A percentile compares a stretch with the other conserved stretches of the same genome.
These are phyloP conservation scores for Psilocybe cyanescens DNA, from an alignment of 768 basidiomycete species.

Conservation along the genomic window DNA sequence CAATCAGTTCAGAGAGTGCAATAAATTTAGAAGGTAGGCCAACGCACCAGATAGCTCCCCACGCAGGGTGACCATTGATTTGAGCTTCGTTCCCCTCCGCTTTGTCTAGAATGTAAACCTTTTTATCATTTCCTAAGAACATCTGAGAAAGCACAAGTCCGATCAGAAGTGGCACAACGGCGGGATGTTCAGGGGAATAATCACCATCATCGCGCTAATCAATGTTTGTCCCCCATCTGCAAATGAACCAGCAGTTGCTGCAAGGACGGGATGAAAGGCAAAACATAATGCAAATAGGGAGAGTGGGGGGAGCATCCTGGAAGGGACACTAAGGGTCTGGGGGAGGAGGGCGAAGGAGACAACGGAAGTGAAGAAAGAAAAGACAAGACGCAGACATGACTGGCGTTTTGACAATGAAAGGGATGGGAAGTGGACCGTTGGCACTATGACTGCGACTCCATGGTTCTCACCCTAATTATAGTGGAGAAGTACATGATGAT, in stretches of 20 bases:
- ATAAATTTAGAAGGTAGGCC: neutral
- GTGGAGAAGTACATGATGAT: neutral
- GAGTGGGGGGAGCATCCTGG: conserved; percentile 11
- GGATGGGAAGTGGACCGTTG: neutral
- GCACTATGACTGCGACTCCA: neutral
- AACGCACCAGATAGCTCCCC: conserved; percentile 69
- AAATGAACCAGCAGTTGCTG: conserved; percentile 46
- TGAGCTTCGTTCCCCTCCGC: conserved; percentile 73
- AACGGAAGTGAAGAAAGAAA: neutral
- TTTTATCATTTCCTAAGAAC: conserved; percentile 80
- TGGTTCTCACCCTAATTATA: neutral
- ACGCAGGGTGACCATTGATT: conserved; percentile 73
- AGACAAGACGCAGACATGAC: neutral
- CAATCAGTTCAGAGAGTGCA: neutral
- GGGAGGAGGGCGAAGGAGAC: neutral
- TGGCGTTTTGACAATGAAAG: neutral
- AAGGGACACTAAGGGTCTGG: neutral
- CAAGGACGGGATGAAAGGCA: conserved; percentile 18
- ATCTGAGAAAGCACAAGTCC: conserved; percentile 43
- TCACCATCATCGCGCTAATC: conserved; percentile 58
- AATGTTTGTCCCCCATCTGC: conserved; percentile 48
- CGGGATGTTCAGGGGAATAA: conserved; percentile 1
- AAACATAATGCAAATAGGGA: conserved; percentile 6
- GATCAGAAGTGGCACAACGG: conserved; percentile 1
- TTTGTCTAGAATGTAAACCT: conserved; percentile 93